Evolutionary conservation across 768 basidiomycete genomes (phyloP), one percentile per base, ranked within the genome.

Genomic region (Leccinum pellstonianum): DNA sequence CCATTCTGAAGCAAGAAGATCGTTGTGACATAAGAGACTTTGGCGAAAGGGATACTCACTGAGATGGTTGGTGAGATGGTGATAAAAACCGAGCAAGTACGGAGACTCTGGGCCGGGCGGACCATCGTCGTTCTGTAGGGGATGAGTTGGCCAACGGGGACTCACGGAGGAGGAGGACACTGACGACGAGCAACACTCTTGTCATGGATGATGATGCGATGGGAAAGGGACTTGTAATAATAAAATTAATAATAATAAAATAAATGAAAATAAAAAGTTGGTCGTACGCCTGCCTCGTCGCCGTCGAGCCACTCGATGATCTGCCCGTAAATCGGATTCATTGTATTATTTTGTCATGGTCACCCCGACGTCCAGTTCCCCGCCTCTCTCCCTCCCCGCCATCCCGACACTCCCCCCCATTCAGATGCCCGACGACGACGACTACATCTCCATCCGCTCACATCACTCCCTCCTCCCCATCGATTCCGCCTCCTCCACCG

Each of bases 51-150:
- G 37, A 62, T 27, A 31, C 77, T 61, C 67, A 91, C 90, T 86
- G 33, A 91, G 79, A 57, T 79, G 72, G 55, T 77, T 70, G 6
- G 80, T 84, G 52, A 94, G 77, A 64, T 84, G 77, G 23, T 76
- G 79, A 67, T 87, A 91, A 49, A 93, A 77, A 6, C 86, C 87
- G 53, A 87, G 85, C 54, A 91, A 79, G 70, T 87, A 91, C 0
- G 91, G 91, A 1, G 91, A 92, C 37, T 88, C 86, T 8, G 73
- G 62, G 37, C 84, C 75, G 7, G 91, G 92, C 14, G 91, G 92
- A 3, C 91, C 91, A 66, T 94, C 92, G 67, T 94, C 91, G 70
- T 93, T 93, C 86, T 91, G 65, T 29, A 2, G 50, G 3, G 17
- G 33, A 48, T 65, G 60, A 66, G 55, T 27, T n/a, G 11, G 1